phyloP scores from a whole-genome alignment of 345 rosid genomes.

The Boechera divaricarpa region DNA sequence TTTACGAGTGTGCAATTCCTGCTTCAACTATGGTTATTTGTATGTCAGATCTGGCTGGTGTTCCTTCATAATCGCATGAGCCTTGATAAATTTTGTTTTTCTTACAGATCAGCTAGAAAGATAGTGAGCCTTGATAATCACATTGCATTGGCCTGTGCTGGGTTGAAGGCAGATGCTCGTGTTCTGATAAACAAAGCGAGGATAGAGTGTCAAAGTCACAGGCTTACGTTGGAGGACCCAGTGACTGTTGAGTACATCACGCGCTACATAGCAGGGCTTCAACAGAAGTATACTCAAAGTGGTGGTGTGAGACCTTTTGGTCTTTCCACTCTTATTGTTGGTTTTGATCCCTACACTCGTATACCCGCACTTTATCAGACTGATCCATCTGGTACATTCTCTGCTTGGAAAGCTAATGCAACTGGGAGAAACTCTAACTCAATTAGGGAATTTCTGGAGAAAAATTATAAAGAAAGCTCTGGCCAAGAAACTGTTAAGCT shows the following conservation, averaged over 20 bases:
- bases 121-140: conserved; percentile 87
- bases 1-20: neutral
- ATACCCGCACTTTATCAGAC: conserved; percentile 84
- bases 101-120: conserved; percentile 79
- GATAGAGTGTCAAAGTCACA: conserved; percentile 80
- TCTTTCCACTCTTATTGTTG: conserved; percentile 74
- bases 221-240: conserved; percentile 94
- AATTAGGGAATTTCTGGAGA: conserved; percentile 86
- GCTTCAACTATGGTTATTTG: neutral
- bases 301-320: conserved; percentile 93
- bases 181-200: conserved; percentile 73
- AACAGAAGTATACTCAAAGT: conserved; percentile 95
- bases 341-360: conserved; percentile 82
- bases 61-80: neutral
- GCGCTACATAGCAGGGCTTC: conserved; percentile 87
- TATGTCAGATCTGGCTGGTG: conserved; percentile 5
- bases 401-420: conserved; percentile 98
- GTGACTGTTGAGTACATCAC: conserved; percentile 93
- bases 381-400: conserved; percentile 95
- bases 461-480: conserved; percentile 80
- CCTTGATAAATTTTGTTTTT: neutral
- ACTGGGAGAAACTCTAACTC: conserved; percentile 95
- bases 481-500: conserved; percentile 92
- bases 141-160: conserved; percentile 89
- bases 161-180: conserved; percentile 82